Percentiles rank a stretch among this genome's conserved stretches.
Evolutionary conservation across 495 filamentous ascomycete species (phyloP).

Genomic region (Neurospora sp.): DNA sequence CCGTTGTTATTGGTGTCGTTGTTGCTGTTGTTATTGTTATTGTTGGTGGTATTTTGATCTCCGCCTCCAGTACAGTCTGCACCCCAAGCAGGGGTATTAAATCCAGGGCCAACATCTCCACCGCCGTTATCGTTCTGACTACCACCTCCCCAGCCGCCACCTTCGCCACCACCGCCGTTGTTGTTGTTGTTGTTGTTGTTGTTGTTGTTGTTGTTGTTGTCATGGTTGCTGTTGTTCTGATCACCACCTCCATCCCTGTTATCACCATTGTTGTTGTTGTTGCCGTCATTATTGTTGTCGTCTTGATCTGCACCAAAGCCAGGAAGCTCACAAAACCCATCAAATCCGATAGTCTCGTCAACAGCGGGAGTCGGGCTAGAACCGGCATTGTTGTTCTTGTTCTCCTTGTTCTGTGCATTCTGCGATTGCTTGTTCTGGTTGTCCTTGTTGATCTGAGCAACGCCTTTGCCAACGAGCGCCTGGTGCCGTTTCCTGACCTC

Average conservation of each 20-base stretch:
- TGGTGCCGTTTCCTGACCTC: slow-evolving; percentile 13
- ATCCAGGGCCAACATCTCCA: not conserved
- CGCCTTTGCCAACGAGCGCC: slow-evolving; percentile 2
- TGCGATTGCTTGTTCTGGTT: not conserved
- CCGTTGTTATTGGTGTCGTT: not conserved
- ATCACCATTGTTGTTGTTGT: not conserved
- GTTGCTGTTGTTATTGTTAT: not conserved
- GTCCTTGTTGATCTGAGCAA: not conserved
- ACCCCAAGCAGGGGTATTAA: not conserved
- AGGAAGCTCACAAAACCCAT: not conserved
- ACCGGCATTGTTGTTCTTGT: not conserved
- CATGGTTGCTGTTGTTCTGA: not conserved
- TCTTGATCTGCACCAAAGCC: not conserved
- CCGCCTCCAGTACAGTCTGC: not conserved
- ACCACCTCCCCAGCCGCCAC: not conserved
- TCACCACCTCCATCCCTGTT: not conserved
- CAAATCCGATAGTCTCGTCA: not conserved
- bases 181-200: not conserved
- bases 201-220: not conserved
- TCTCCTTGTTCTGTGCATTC: not conserved
- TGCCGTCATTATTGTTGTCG: not conserved
- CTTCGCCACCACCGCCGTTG: not conserved
- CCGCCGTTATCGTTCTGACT: not conserved
- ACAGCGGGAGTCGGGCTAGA: not conserved
- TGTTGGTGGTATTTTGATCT: not conserved